phyloP scores from a whole-genome alignment of 306 rosid genomes.

The Malus domestica region ASM211411v1 NC_041798.1:28312501-28313000 shows the following conservation, averaged over 20 bases:
- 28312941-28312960: no score
- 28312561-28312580: background rate
- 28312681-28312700: conserved; percentile 10
- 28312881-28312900: no score
- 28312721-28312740: background rate
- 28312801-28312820: background rate
- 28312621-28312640: conserved; percentile 34
- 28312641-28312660: conserved; percentile 39
- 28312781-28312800: background rate
- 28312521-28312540: conserved; percentile 22
- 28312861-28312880: no score
- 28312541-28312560: background rate
- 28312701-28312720: background rate
- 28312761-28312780: background rate
- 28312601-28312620: background rate
- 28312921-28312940: no score
- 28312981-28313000: no score
- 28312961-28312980: no score
- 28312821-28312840: no score
- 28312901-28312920: no score
- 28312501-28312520: background rate
- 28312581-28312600: background rate
- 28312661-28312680: conserved; percentile 16
- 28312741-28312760: conserved; percentile 3
- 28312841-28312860: no score